These are phyloP conservation scores for Dunaliella primolecta DNA, from an alignment of 139 green algal species.

Conservation along the genomic window DNA sequence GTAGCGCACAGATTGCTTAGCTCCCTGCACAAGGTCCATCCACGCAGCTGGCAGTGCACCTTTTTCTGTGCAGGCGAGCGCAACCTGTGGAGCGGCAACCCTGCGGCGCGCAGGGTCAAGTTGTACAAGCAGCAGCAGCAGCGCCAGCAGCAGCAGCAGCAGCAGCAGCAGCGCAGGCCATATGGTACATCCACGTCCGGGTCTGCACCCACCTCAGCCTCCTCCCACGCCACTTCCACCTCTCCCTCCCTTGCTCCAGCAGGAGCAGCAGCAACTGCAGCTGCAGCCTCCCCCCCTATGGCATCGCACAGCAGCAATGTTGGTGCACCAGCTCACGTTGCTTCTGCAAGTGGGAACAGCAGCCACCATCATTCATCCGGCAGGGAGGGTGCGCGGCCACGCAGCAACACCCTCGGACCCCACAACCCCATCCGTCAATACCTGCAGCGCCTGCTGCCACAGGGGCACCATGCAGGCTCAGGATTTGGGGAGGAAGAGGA, in stretches of 20 bases:
- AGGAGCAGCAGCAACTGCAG: neutral
- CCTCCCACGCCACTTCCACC: neutral
- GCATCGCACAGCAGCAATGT: constrained; percentile 3
- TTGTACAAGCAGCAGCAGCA: neutral
- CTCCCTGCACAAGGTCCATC: too few species aligned
- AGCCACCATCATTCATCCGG: neutral
- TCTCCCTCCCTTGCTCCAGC: neutral
- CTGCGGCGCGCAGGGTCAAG: neutral
- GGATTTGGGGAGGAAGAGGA: neutral
- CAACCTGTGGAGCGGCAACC: constrained; percentile 21
- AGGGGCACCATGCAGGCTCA: neutral
- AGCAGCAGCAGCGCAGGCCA: neutral
- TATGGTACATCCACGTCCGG: too few species aligned
- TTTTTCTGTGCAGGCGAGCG: constrained; percentile 24
- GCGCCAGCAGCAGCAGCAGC: neutral
- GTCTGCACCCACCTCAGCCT: neutral
- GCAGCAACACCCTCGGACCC: constrained; percentile 22
- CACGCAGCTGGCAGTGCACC: too few species aligned
- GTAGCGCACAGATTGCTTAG: too few species aligned
- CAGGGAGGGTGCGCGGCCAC: neutral
- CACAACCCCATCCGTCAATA: constrained; percentile 27
- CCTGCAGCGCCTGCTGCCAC: constrained; percentile 12
- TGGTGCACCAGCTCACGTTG: neutral
- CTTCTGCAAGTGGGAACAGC: neutral
- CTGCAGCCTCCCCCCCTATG: neutral